Conservation (phyloP, 345 rosid genomes). For the Arabidopsis arenosa region DNA sequence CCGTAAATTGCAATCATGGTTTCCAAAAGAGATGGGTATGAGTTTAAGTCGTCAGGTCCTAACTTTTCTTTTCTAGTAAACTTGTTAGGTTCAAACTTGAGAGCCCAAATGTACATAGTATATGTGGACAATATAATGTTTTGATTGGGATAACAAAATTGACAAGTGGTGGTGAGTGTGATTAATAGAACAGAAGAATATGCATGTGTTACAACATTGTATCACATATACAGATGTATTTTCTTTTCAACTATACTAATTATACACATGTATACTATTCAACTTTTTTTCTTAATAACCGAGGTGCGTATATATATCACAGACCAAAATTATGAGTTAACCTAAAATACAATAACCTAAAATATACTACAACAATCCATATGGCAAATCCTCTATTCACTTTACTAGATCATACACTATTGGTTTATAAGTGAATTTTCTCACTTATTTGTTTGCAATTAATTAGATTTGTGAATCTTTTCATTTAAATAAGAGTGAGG, state of each 20-base stretch:
- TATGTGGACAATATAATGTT: no score
- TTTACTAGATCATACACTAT: background rate
- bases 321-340: no score
- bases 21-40: conserved; percentile 29
- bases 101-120: background rate
- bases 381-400: background rate
- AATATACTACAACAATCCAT: no score
- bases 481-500: background rate
- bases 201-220: no score
- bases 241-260: background rate
- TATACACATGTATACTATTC: no score
- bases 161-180: no score
- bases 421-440: background rate
- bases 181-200: no score
- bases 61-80: conserved; percentile 36
- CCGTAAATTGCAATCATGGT: conserved; percentile 35
- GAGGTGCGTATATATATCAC: no score
- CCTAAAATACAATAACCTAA: no score
- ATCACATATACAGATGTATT: background rate
- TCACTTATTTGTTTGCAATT: background rate
- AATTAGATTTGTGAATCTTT: background rate
- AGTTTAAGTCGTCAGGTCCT: conserved; percentile 36
- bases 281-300: no score
- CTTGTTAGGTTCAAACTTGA: conserved; percentile 34
- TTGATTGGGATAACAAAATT: no score